Evolutionary conservation across 495 filamentous ascomycete species (phyloP), one percentile per base, ranked within the genome.

Genomic region (Talaromyces trachyspermus): DNA sequence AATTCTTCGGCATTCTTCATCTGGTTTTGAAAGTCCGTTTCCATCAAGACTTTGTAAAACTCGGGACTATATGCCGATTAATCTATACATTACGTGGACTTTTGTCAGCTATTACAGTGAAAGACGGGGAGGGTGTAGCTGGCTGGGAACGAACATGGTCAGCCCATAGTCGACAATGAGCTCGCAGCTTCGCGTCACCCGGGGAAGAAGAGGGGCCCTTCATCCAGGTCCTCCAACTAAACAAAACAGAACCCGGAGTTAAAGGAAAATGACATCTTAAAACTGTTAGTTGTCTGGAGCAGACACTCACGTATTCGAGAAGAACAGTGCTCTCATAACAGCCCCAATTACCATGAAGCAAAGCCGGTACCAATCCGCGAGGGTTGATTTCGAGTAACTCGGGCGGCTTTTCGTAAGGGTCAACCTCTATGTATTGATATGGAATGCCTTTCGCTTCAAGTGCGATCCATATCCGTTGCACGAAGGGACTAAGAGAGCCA

Each of bases 401-500:
- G 43, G 81, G 75, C 12, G 88, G 86, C 55, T 91, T 91, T 51
- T 84, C 75, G 55, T 90, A 94, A 3, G 89, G 89, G 57, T 95
- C 86, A 22, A 89, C 83, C 61, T 95, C 91, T 51, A 90, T 83
- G 60, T 97, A 97, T 58, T 95, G 87, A 55, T 97, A 97, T 17
- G 71, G 70, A 33, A 95, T 72, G 4, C 79, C 75, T 60, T 95
- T 95, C 42, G 81, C 66, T 63, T 97, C 89, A n/a, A 97, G 72
- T 5, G 91, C 83, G 52, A 97, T 95, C 91, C 91, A 97, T 15
- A 95, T 88, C 10, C 91, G 83, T 65, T 96, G 90, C 2, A 92
- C 89, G 62, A 95, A 95, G 4, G 83, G 81, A 58, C 77, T 81
- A 45, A n/a, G n/a, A n/a, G n/a, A 33, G 29, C 29, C 9, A 33